Evolutionary conservation across 768 basidiomycete genomes (phyloP).

Genomic region (Mycena belliarum): DNA sequence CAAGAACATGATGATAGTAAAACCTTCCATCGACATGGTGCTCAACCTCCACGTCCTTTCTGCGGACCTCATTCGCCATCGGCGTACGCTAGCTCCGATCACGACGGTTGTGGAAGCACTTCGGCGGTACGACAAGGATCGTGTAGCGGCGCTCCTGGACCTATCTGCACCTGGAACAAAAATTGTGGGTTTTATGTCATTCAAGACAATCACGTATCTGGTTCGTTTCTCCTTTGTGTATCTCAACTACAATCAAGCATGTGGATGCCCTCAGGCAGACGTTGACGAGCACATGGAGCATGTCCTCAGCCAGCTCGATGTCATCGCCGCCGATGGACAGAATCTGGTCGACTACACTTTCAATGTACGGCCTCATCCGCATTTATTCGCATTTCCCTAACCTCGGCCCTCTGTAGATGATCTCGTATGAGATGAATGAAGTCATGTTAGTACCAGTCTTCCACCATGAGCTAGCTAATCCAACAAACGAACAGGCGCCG

Average conservation of each 20-base stretch:
- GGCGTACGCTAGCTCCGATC: slow-evolving; percentile 72
- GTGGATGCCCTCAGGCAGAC: slow-evolving; percentile 50
- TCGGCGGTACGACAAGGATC: slow-evolving; percentile 68
- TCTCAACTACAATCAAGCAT: neutral
- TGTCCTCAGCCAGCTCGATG: slow-evolving; percentile 66
- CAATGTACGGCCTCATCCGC: slow-evolving; percentile 48
- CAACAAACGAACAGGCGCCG: slow-evolving; percentile 41
- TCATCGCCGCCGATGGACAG: slow-evolving; percentile 69
- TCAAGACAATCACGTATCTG: slow-evolving; percentile 66
- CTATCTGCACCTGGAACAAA: slow-evolving; percentile 35
- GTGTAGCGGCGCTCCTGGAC: slow-evolving; percentile 59
- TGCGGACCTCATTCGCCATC: slow-evolving; percentile 72
- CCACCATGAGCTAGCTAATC: neutral
- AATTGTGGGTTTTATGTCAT: slow-evolving; percentile 64
- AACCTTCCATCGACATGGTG: slow-evolving; percentile 63
- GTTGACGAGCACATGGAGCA: slow-evolving; percentile 78
- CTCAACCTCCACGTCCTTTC: slow-evolving; percentile 68
- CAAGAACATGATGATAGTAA: slow-evolving; percentile 60
- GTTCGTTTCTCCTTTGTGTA: slow-evolving; percentile 34
- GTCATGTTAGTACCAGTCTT: slow-evolving; percentile 36
- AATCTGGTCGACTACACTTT: slow-evolving; percentile 76
- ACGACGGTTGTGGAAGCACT: slow-evolving; percentile 69
- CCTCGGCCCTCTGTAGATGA: slow-evolving; percentile 36
- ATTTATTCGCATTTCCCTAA: neutral
- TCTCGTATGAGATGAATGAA: slow-evolving; percentile 76